Conservation (phyloP, 2,329 filamentous ascomycete species). For the Pseudogymnoascus sp. region DNA sequence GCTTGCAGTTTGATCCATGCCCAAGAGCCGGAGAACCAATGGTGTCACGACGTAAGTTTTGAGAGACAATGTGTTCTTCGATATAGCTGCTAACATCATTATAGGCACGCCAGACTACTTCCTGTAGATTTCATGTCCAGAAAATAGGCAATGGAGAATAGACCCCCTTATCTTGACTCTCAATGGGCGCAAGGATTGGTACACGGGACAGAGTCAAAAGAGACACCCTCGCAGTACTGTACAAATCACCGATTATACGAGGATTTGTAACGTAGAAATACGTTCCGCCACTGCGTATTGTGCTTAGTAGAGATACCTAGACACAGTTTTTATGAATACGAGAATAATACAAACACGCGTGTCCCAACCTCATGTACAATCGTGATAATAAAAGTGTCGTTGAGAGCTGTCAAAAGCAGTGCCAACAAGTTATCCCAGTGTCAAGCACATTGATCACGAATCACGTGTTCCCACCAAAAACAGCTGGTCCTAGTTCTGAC, state of each 20-base stretch:
- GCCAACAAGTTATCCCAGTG: background rate
- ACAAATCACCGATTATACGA: background rate
- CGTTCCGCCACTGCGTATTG: background rate
- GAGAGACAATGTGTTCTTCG: background rate
- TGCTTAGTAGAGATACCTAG: slow-evolving; percentile 10
- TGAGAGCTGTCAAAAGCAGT: background rate
- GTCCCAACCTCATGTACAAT: background rate
- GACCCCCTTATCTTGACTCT: slow-evolving; percentile 2
- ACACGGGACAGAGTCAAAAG: background rate
- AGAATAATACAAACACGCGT: slow-evolving; percentile 6
- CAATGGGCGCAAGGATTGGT: background rate
- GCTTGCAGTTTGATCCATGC: slow-evolving; percentile 98
- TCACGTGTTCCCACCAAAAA: background rate
- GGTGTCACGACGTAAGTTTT: slow-evolving; percentile 76
- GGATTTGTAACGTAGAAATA: slow-evolving; percentile 9
- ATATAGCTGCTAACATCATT: slow-evolving; percentile 8
- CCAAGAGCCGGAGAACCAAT: slow-evolving; percentile 95
- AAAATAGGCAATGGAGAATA: slow-evolving; percentile 10
- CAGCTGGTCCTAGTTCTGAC: slow-evolving; percentile 2
- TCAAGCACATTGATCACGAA: background rate
- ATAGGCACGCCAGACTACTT: slow-evolving; percentile 92
- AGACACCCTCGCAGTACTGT: background rate
- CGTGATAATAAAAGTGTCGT: background rate
- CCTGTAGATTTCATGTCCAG: slow-evolving; percentile 53
- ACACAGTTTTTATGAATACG: slow-evolving; percentile 10